Evolutionary conservation across 2,329 filamentous ascomycete genomes (phyloP), one percentile per base, ranked within the genome.

Genomic region (Talaromyces albobiverticillius): DNA sequence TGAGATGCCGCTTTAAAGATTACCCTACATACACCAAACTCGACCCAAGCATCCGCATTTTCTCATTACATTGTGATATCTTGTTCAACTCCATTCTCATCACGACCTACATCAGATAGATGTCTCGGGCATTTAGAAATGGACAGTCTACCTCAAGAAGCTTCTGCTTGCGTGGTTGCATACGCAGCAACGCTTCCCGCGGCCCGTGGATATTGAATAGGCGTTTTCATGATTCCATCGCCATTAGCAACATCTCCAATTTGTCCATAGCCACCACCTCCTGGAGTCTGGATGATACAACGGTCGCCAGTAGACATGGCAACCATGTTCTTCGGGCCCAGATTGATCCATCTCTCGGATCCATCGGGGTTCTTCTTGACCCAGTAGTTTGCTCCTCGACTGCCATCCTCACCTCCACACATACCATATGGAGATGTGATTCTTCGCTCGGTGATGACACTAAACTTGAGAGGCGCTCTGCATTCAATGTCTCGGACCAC

Each of bases 401-500:
- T 46, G 38, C 50, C 50, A 16, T 41, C 40, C n/a, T 42, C 41
- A 22, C 50, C 50, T 22, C 40, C 50, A n/a, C 29, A 41, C 50
- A 53, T 53, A 9, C 41, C 42, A 23, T 51, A 51, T 16, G 50
- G 50, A 16, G 22, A 42, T 26, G 43, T 41, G 25, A 53, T 32
- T 2, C 50, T 41, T 36, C 50, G 41, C 42, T 53, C 50, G 5
- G 40, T 32, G 13, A 41, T 46, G 25, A 53, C 20, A 9, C 40
- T 46, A 23, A 46, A 53, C 5, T 41, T 46, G n/a, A 53, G 41
- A 9, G 50, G 26, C 4, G 50, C 29, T 16, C 40, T 41, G 32
- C 31, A 41, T 18, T 53, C 50, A 23, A 53, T 45, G 25, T 25
- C 41, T 23, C 50, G 50, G 14, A 53, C 42, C 9, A 42, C 50